A percentile compares a stretch with the other conserved stretches of the same genome.
Conservation (phyloP, 2,329 filamentous ascomycete species). For the Whalleya microplaca region DNA sequence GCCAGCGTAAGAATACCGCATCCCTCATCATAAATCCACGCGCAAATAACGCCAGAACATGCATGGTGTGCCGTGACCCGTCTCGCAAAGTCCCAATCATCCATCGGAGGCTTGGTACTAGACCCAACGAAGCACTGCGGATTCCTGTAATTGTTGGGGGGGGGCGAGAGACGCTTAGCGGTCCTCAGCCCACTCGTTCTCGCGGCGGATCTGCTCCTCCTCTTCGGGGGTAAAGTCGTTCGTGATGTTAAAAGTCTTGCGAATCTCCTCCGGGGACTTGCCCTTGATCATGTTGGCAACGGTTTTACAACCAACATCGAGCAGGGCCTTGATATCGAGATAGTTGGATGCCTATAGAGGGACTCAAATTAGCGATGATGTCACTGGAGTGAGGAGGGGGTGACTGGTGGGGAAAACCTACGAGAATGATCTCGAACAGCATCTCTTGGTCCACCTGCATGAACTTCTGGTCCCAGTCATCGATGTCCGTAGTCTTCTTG, state of each 20-base stretch:
- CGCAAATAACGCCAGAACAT: neutral
- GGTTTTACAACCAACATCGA: constrained; percentile 98
- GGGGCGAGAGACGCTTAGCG: constrained; percentile 52
- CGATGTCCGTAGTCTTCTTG: constrained; percentile 98
- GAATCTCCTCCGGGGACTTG: constrained; percentile 98
- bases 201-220: constrained; percentile 93
- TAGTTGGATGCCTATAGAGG: constrained; percentile 84
- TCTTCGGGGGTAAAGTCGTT: constrained; percentile 99
- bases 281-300: constrained; percentile 99
- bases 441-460: constrained; percentile 99
- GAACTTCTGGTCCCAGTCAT: constrained; percentile 99
- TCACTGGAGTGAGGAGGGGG: neutral
- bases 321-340: constrained; percentile 96
- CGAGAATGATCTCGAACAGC: constrained; percentile 98
- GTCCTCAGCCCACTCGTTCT: constrained; percentile 92
- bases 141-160: neutral
- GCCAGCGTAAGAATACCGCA: constrained; percentile 7
- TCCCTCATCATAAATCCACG: neutral
- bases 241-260: constrained; percentile 99
- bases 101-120: neutral
- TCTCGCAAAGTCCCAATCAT: neutral
- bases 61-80: neutral
- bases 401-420: constrained; percentile 50
- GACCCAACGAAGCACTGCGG: neutral
- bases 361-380: constrained; percentile 29